phyloP scores from a whole-genome alignment of 2,329 filamentous ascomycete species.

The Cordyceps fumosorosea region DNA sequence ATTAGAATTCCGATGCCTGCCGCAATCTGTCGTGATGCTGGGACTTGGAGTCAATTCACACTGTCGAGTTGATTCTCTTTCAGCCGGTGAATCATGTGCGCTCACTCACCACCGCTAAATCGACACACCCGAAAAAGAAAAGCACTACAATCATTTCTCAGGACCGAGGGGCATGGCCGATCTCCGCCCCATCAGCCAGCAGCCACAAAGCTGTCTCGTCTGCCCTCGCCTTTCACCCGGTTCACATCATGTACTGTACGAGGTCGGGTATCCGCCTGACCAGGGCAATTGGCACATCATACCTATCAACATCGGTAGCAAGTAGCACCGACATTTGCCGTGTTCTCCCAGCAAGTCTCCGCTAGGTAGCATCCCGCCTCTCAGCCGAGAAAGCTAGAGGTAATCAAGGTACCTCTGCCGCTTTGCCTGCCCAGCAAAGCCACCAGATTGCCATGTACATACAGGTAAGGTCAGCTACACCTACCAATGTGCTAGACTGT shows the following conservation, averaged over 20 bases:
- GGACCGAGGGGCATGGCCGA: not conserved
- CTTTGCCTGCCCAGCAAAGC: slow-evolving; percentile 5
- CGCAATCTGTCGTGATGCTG: not conserved
- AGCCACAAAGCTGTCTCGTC: not conserved
- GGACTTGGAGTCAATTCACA: not conserved
- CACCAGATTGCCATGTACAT: not conserved
- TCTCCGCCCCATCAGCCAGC: not conserved
- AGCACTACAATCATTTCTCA: too few relatives aligned
- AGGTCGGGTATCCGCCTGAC: not conserved
- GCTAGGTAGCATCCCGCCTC: not conserved
- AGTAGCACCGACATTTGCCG: not conserved
- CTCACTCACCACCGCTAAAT: not conserved
- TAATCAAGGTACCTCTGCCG: not conserved
- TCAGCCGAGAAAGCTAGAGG: not conserved
- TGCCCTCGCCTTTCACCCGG: not conserved
- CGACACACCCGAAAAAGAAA: not conserved
- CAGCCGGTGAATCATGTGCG: not conserved
- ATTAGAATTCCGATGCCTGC: not conserved
- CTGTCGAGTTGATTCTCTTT: not conserved
- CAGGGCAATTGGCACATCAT: not conserved
- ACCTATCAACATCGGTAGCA: too few relatives aligned
- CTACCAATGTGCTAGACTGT: not conserved
- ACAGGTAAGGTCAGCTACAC: not conserved
- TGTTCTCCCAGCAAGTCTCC: not conserved
- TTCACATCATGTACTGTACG: not conserved